Percentiles rank a stretch among this genome's conserved stretches.
Conservation (phyloP, 805 yeast genomes). For the Metschnikowia reukaufii region DNA sequence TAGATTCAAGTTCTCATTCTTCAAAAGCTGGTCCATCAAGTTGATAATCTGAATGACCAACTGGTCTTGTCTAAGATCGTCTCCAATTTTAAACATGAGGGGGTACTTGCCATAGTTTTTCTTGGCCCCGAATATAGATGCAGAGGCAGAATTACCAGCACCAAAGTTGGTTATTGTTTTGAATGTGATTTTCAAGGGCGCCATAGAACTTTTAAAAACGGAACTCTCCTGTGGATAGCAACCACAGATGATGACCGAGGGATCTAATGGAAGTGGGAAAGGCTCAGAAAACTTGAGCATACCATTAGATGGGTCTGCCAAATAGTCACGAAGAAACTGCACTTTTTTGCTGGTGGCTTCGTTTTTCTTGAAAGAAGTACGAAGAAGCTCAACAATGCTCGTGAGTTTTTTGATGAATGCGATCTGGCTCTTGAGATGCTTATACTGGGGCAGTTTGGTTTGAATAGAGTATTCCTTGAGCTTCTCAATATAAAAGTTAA, state of each 20-base stretch:
- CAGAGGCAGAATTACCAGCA: conserved; percentile 15
- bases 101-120: conserved; percentile 54
- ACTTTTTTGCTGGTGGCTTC: conserved; percentile 78
- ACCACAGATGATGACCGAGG: conserved; percentile 70
- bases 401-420: conserved; percentile 67
- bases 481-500: conserved; percentile 43
- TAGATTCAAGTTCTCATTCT: conserved; percentile 87
- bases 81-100: conserved; percentile 93
- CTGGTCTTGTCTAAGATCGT: conserved; percentile 94
- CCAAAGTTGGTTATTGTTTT: conserved; percentile 45
- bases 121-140: conserved; percentile 37
- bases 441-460: conserved; percentile 34
- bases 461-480: conserved; percentile 29
- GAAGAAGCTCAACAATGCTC: conserved; percentile 61
- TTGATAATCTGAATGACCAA: conserved; percentile 90
- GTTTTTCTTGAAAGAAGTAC: conserved; percentile 50
- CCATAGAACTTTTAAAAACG: conserved; percentile 87
- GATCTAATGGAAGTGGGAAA: conserved; percentile 79
- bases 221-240: conserved; percentile 74
- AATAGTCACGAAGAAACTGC: conserved; percentile 60
- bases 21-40: conserved; percentile 83
- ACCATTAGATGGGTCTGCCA: conserved; percentile 48
- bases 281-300: conserved; percentile 49
- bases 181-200: conserved; percentile 83
- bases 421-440: conserved; percentile 57